Evolutionary conservation across 768 basidiomycete species (phyloP).

Genomic region (Termitomyces sp.): DNA sequence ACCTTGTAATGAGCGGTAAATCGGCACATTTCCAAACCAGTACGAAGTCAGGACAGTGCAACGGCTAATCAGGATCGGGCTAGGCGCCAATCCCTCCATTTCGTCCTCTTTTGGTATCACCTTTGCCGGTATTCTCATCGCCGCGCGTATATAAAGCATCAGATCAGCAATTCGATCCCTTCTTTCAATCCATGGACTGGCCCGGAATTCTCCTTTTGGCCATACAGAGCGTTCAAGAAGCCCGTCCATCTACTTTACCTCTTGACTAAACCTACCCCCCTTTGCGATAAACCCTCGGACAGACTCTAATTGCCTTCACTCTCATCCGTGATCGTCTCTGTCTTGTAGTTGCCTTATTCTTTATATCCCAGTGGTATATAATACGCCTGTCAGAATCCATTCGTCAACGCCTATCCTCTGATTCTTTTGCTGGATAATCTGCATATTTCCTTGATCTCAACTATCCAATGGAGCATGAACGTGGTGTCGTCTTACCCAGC

Average conservation of each 20-base stretch:
- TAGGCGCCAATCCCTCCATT: conserved; percentile 28
- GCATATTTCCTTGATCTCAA: neutral
- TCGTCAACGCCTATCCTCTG: neutral
- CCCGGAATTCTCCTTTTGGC: conserved; percentile 16
- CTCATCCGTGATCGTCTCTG: neutral
- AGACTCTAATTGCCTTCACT: neutral
- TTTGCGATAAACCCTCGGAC: conserved; percentile 17
- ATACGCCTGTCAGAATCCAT: neutral
- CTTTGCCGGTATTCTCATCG: conserved; percentile 22
- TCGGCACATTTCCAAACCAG: conserved; percentile 16
- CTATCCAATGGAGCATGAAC: conserved; percentile 1
- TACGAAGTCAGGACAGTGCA: neutral
- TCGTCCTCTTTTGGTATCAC: conserved; percentile 18
- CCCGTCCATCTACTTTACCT: conserved; percentile 8
- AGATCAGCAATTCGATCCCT: conserved; percentile 14
- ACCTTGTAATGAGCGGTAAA: conserved; percentile 21
- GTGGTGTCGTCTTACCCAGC: conserved; percentile 37
- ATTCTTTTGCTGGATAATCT: too few species aligned
- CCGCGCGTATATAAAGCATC: conserved; percentile 17
- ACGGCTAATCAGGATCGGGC: conserved; percentile 10
- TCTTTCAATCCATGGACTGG: conserved; percentile 13
- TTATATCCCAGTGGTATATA: too few species aligned
- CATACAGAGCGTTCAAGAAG: conserved; percentile 17
- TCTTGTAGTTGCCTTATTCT: neutral
- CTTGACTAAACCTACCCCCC: conserved; percentile 6